Percentiles rank a stretch among this genome's conserved stretches.
These are phyloP conservation scores for Marchantia paleacea DNA, from an alignment of 225 moss, liverwort and hornwort genomes.

Conservation along the genomic window DNA sequence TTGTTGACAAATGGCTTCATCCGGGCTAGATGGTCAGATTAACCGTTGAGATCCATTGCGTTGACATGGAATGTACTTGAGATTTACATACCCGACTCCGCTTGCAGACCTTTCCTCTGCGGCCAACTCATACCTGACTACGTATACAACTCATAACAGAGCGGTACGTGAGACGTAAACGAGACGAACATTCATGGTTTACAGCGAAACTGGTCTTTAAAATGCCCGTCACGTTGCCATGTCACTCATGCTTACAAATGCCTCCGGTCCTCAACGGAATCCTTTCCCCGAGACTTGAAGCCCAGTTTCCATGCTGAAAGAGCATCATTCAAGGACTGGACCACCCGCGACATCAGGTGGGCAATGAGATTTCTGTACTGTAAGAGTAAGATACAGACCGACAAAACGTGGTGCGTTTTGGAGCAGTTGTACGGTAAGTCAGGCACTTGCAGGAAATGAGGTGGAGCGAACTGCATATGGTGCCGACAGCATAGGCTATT, in stretches of 20 bases:
- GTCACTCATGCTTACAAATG: neutral
- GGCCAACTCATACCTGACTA: neutral
- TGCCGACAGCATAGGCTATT: neutral
- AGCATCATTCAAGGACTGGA: neutral
- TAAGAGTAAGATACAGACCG: neutral
- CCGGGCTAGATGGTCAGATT: neutral
- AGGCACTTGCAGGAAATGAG: neutral
- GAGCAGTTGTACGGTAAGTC: neutral
- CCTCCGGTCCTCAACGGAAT: neutral
- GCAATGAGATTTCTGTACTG: neutral
- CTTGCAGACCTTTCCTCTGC: neutral
- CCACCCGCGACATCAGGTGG: neutral
- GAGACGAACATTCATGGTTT: neutral
- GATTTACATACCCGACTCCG: neutral
- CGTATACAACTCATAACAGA: too few relatives aligned
- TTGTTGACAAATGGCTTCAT: neutral
- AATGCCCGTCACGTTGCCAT: neutral
- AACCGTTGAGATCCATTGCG: neutral
- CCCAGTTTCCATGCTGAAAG: neutral
- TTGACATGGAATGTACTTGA: neutral
- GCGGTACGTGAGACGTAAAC: neutral
- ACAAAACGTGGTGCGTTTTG: slow-evolving; percentile 1
- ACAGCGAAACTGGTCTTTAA: neutral
- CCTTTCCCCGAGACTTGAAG: neutral
- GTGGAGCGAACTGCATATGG: neutral